Evolutionary conservation across 805 yeast species (phyloP).

Genomic region (Novakomyces olei): DNA sequence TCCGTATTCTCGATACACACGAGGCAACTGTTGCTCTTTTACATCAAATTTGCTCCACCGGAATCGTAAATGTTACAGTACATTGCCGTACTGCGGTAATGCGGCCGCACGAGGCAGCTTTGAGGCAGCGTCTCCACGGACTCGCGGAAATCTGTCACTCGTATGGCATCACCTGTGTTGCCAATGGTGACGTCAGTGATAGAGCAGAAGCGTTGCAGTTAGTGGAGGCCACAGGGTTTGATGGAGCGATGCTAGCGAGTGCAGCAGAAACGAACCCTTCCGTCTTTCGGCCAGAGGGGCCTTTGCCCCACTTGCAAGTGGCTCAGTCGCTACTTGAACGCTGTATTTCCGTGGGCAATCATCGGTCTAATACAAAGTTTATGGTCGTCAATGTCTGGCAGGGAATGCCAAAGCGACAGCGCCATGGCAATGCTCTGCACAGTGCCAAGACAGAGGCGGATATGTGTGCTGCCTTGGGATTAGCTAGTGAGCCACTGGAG

Average conservation of each 20-base stretch:
- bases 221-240: constrained; percentile 30
- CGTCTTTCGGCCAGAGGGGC: constrained; percentile 28
- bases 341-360: no score
- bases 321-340: no score
- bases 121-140: constrained; percentile 36
- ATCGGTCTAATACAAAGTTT: no score
- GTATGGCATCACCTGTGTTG: constrained; percentile 45
- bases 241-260: constrained; percentile 86
- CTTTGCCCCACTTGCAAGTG: constrained; percentile 31
- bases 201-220: constrained; percentile 31
- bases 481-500: no score
- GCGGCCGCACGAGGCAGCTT: constrained; percentile 64
- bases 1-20: constrained; percentile 47
- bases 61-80: constrained; percentile 64
- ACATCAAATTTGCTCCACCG: constrained; percentile 39
- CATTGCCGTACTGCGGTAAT: constrained; percentile 79
- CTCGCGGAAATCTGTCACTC: constrained; percentile 40
- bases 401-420: no score
- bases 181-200: constrained; percentile 55
- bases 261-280: constrained; percentile 76
- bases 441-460: no score
- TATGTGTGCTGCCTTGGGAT: no score
- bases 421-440: no score
- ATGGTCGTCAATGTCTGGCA: no score
- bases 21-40: constrained; percentile 42